Evolutionary conservation across 2,329 filamentous ascomycete species (phyloP).

Genomic region (Fusarium sp.): DNA sequence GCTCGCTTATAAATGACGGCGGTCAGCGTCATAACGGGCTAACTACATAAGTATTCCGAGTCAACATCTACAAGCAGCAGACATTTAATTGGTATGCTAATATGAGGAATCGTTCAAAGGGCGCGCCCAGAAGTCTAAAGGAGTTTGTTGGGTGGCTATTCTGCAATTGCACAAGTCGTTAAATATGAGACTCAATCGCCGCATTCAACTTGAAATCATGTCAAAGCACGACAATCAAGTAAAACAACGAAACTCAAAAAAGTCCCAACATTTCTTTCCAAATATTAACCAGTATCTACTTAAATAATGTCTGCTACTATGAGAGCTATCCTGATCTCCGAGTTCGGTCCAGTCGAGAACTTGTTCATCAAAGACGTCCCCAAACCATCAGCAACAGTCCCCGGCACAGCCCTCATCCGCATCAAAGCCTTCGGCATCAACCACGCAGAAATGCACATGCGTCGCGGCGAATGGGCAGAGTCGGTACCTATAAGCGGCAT

Average conservation of each 20-base stretch:
- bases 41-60: not conserved
- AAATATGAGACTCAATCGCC: fast-evolving
- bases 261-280: fast-evolving
- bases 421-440: not conserved
- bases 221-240: fast-evolving
- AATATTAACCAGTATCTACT: fast-evolving
- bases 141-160: fast-evolving
- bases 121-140: too few relatives aligned
- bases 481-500: not conserved
- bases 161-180: too few relatives aligned
- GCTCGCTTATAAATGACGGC: too few relatives aligned
- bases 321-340: not conserved
- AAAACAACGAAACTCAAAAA: fast-evolving
- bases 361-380: not conserved
- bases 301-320: not conserved
- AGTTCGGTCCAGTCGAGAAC: not conserved
- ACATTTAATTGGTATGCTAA: too few relatives aligned
- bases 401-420: not conserved
- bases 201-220: fast-evolving
- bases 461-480: not conserved
- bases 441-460: not conserved
- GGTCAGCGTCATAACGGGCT: too few relatives aligned
- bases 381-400: not conserved
- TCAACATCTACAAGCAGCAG: too few relatives aligned
- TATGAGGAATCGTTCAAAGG: too few relatives aligned